A percentile compares a stretch with the other conserved stretches of the same genome.
Conservation (phyloP, 192 early-diverging fungal genomes). For the Helicostylum pulchrum region DNA sequence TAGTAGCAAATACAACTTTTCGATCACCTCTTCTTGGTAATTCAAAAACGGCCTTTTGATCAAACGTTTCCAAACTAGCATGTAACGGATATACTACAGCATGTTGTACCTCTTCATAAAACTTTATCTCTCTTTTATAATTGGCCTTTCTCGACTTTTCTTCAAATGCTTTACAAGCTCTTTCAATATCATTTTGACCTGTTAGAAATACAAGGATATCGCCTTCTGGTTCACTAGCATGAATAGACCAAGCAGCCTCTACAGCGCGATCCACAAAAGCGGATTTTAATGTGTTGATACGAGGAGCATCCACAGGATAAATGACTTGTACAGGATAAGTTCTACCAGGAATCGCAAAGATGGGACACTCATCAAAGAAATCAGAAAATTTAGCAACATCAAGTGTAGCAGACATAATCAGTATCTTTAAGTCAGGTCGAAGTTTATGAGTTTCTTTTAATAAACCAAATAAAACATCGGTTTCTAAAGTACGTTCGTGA, state of each 20-base stretch:
- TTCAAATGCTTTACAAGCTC: constrained; percentile 59
- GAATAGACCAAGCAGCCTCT: constrained; percentile 76
- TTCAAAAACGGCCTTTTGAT: constrained; percentile 90
- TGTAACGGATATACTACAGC: constrained; percentile 63
- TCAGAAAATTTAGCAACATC: constrained; percentile 79
- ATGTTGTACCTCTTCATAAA: constrained; percentile 40
- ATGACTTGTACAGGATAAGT: constrained; percentile 52
- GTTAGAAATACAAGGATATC: constrained; percentile 96
- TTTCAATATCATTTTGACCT: constrained; percentile 94
- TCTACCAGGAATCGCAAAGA: constrained; percentile 75
- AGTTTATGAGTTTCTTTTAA: constrained; percentile 72
- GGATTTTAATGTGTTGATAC: constrained; percentile 63
- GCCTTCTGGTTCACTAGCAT: constrained; percentile 75
- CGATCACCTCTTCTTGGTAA: constrained; percentile 63
- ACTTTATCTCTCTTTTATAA: constrained; percentile 45
- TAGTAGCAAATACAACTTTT: constrained; percentile 95
- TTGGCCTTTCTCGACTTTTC: constrained; percentile 45
- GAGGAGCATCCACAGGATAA: constrained; percentile 44
- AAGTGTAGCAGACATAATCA: constrained; percentile 81
- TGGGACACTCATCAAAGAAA: constrained; percentile 77
- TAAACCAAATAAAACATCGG: constrained; percentile 91
- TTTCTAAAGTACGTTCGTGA: constrained; percentile 91
- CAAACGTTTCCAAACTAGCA: constrained; percentile 71
- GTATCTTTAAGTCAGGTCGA: constrained; percentile 79
- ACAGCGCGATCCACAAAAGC: constrained; percentile 71